Base-by-base conservation (phyloP, 257 asterid species). In the Lantana camara region DNA sequence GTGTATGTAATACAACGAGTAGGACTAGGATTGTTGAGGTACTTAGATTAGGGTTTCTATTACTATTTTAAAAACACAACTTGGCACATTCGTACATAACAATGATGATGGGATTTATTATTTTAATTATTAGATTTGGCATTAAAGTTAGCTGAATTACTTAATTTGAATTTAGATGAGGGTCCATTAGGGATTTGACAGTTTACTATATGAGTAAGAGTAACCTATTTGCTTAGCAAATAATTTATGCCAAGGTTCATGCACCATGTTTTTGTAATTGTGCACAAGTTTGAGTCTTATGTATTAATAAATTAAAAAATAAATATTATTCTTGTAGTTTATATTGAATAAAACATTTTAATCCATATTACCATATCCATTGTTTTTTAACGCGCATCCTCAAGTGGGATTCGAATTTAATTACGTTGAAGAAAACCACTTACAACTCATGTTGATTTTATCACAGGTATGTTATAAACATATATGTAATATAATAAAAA, bases 181-280 rank as follows among this genome's bases (percentile, higher is more conserved):
- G 64, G 56, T 17, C 48, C 58, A 55, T 30, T 27, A 27, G 12
- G 14, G 15, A 42, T 42, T 53, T 54, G 24, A 66, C 19, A n/a
- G 27, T 2, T n/a, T 49, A 42, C 15, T 37, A 30, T 8, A 19
- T 12, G 40, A 13, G 48, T 13, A 38, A 20, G 0, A 10, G 4
- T 0, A 1, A 17, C 1, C n/a, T 22, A 15, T 27, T 27, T 27
- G 5, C 3, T 15, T 50, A n/a, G 47, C n/a, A 53, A 53, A 4
- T 61, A 54, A 53, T 22, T 45, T 10, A 47, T 51, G 34, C 30
- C 16, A 42, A 45, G 69, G 62, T 70, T 53, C 75, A 45, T 53
- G 68, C 48, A 69, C 57, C 67, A 13, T 48, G n/a, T 60, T 12
- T n/a, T n/a, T n/a, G n/a, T n/a, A n/a, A n/a, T 14, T 5, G 7